Base-by-base conservation (phyloP, 495 filamentous ascomycete species). In the Penicillium alfredii region DNA sequence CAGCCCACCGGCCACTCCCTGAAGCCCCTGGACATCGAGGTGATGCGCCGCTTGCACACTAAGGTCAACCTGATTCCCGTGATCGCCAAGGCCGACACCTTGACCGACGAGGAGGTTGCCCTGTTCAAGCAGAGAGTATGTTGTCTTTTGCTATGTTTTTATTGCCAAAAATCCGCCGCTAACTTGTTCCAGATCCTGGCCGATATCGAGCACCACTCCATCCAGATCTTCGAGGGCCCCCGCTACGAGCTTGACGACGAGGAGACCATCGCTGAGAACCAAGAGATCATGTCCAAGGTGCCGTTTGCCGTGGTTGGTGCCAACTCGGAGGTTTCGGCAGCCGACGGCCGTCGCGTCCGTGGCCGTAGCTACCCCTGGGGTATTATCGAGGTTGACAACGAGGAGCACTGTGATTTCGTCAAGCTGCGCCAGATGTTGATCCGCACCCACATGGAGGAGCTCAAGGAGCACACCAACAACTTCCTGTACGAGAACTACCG, bases 391-490 rank as follows among this genome's bases (percentile, higher is more conserved):
- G 92, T 98, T 45, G 92, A 98, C 69, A 98, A 98, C 63, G 93
- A 97, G 75, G 92, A 98, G 62, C 92, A 98, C 73, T 98, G 92
- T 64, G 92, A 98, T 67, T 98, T 98, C 46, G 93, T 97, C 68
- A 98, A 98, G 78, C 78, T 98, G 33, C 88, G 92, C 55, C 92
- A 98, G 64, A 98, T 98, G 92, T 79, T 98, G 52, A 97, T 98
- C 68, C 86, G 92, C 66, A 98, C 92, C 40, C 92, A 98, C 77
- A 98, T 98, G 92, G 92, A 98, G 59, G 92, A 98, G 72, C 86
- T 98, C 68, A 98, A 98, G 80, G 92, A 98, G 74, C 87, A 97
- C 77, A 98, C 92, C 64, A 98, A 95, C 81, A 97, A 98, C 73
- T 74, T 75, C 44, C 74, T 98, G 44, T 98, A 98, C 70, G 92